These are phyloP conservation scores for Phenoliferia sp. DNA, from an alignment of 1,284 basidiomycete genomes.

Conservation along the genomic window DNA sequence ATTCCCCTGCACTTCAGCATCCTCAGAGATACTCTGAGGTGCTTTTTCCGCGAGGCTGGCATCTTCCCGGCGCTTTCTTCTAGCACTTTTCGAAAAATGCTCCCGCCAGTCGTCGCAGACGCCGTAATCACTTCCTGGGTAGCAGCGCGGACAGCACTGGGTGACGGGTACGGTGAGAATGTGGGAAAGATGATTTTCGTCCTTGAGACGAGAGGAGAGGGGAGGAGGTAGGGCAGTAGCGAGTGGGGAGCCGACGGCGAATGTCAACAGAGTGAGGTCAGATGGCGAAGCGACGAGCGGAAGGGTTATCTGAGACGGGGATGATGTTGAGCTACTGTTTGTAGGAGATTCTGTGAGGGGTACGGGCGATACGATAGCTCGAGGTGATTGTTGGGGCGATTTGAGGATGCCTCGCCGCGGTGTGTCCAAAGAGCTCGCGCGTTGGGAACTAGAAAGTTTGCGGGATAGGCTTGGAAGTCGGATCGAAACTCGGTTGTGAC, in stretches of 20 bases:
- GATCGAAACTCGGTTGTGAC: constrained; percentile 7
- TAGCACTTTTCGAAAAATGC: not conserved
- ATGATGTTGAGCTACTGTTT: too few species aligned
- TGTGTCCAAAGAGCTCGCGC: not conserved
- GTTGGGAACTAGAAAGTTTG: not conserved
- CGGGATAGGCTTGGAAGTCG: constrained; percentile 17
- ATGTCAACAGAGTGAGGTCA: not conserved
- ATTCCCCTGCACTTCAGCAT: too few species aligned
- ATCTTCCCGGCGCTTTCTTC: not conserved
- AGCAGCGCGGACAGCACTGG: not conserved
- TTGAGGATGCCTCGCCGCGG: not conserved
- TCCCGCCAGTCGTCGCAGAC: not conserved
- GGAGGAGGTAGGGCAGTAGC: not conserved
- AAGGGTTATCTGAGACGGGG: not conserved
- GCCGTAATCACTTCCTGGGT: not conserved
- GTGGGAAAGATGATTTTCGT: not conserved
- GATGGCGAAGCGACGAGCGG: not conserved
- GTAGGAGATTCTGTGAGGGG: not conserved
- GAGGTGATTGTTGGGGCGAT: not conserved
- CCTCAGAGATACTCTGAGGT: too few species aligned
- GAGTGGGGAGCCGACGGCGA: not conserved
- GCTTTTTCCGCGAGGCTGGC: not conserved
- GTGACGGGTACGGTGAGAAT: not conserved
- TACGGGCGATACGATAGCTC: not conserved
- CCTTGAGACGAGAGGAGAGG: not conserved